phyloP scores from a whole-genome alignment of 768 basidiomycete genomes.

The Boletus subparvulus region DNA sequence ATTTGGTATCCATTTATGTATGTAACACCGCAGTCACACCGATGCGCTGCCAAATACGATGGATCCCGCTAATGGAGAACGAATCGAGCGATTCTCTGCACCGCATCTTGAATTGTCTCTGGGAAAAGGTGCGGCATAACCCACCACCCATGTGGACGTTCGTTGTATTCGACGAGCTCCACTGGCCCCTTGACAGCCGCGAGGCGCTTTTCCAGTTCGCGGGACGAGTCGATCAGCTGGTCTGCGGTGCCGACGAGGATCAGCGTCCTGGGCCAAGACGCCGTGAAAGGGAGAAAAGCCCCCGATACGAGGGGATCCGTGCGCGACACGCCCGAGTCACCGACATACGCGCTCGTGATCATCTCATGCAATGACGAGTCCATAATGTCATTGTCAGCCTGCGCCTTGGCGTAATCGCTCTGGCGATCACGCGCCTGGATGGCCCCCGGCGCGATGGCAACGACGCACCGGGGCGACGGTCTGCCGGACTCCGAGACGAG shows the following conservation, averaged over 20 bases:
- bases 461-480: conserved; percentile 52
- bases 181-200: neutral
- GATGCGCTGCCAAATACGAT: neutral
- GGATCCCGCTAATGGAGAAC: neutral
- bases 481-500: conserved; percentile 51
- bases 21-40: neutral
- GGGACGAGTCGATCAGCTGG: conserved; percentile 6
- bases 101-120: conserved; percentile 12
- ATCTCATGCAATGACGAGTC: fast-evolving
- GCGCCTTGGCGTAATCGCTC: conserved; percentile 2
- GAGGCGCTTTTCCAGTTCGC: conserved; percentile 10
- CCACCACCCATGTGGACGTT: conserved; percentile 27
- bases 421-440: neutral
- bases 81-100: conserved; percentile 12
- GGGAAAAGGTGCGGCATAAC: conserved; percentile 11
- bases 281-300: conserved; percentile 9
- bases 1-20: neutral
- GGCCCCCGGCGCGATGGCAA: conserved; percentile 50
- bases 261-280: conserved; percentile 24
- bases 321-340: conserved; percentile 2
- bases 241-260: conserved; percentile 23
- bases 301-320: conserved; percentile 23
- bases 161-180: conserved; percentile 26
- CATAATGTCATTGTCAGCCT: neutral
- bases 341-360: conserved; percentile 7